Conservation (phyloP, 1,284 basidiomycete genomes). For the Peniophora sp. region DNA sequence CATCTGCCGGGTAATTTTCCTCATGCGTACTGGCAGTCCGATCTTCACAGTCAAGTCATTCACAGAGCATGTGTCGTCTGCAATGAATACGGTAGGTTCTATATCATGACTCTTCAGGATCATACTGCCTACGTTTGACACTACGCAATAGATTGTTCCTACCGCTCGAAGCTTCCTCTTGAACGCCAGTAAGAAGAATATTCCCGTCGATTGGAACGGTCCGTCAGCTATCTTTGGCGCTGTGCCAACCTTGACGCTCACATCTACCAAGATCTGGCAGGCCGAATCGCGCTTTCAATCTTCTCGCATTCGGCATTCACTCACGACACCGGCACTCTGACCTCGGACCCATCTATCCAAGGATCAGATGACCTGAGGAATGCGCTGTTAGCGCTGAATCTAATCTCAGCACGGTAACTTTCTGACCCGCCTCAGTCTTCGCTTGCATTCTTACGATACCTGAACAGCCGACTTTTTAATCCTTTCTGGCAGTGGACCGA, state of each 20-base stretch:
- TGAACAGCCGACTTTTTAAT: conserved; percentile 13
- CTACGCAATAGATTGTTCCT: conserved; percentile 9
- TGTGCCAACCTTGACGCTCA: neutral
- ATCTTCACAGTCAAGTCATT: conserved; percentile 12
- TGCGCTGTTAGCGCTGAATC: conserved; percentile 6
- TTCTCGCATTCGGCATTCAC: conserved; percentile 12
- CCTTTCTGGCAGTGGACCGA: conserved; percentile 14
- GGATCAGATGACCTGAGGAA: conserved; percentile 6
- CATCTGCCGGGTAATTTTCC: too few species aligned
- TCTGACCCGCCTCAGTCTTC: neutral
- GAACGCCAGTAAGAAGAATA: conserved; percentile 5
- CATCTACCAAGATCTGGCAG: conserved; percentile 11
- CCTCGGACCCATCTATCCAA: conserved; percentile 9
- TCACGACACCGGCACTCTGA: conserved; percentile 7
- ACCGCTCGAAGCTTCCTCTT: conserved; percentile 6
- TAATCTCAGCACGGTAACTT: conserved; percentile 9
- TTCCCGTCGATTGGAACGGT: conserved; percentile 14
- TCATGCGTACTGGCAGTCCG: conserved; percentile 6
- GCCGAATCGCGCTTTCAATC: conserved; percentile 11
- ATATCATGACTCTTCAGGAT: neutral
- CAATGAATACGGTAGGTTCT: conserved; percentile 12
- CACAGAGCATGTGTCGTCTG: conserved; percentile 10
- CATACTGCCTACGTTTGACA: neutral
- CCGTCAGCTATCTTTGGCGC: conserved; percentile 1
- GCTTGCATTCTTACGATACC: neutral